Percentiles rank a stretch among this genome's conserved stretches.
Evolutionary conservation across 2,329 filamentous ascomycete genomes (phyloP).

Genomic region (Tolypocladium sp.): DNA sequence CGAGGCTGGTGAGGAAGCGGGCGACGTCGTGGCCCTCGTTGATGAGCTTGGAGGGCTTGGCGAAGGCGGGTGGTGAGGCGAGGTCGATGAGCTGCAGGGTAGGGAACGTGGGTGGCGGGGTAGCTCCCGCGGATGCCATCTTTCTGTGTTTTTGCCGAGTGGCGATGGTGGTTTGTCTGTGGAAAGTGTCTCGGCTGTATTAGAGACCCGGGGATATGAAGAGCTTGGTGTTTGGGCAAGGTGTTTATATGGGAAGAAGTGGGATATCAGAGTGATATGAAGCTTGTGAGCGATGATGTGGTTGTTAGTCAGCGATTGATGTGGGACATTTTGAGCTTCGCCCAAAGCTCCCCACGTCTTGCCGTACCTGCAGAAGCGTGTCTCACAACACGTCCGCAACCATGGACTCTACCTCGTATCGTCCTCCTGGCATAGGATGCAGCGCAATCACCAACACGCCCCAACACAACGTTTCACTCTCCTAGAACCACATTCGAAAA

Average conservation of each 20-base stretch:
- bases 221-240: too few relatives aligned
- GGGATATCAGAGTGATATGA: not conserved
- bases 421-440: not conserved
- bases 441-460: not conserved
- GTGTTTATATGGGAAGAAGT: not conserved
- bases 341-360: not conserved
- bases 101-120: constrained; percentile 2
- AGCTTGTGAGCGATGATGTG: not conserved
- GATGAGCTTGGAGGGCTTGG: constrained; percentile 68
- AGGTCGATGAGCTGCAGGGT: constrained; percentile 40
- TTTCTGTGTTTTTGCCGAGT: not conserved
- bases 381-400: not conserved
- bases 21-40: constrained; percentile 75
- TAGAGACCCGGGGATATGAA: not conserved
- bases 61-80: constrained; percentile 44
- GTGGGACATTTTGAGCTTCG: not conserved
- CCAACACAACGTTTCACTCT: not conserved
- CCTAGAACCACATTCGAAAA: not conserved
- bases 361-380: not conserved
- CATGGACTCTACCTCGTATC: not conserved
- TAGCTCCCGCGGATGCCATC: not conserved
- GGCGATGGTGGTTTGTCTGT: not conserved
- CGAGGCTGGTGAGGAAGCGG: constrained; percentile 69
- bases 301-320: not conserved
- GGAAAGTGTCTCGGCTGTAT: not conserved